These are phyloP conservation scores for Candida palmyrensis DNA, from an alignment of 805 yeast species.

Conservation along the genomic window DNA sequence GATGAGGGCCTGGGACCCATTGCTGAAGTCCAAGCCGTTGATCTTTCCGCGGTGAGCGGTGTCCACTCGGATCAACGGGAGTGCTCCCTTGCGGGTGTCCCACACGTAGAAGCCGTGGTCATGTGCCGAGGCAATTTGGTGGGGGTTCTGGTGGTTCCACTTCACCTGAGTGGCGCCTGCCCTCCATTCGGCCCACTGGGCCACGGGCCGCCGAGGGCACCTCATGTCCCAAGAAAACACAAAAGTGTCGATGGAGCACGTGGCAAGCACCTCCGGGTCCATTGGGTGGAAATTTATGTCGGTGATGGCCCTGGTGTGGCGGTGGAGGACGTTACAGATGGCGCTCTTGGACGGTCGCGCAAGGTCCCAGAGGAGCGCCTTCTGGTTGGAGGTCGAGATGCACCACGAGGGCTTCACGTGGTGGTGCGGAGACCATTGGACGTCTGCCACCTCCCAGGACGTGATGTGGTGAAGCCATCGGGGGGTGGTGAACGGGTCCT, in stretches of 20 bases:
- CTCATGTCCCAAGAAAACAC: conserved; percentile 90
- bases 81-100: conserved; percentile 82
- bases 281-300: conserved; percentile 90
- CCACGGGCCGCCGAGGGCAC: conserved; percentile 66
- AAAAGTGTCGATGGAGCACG: conserved; percentile 89
- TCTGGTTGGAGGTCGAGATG: conserved; percentile 90
- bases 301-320: conserved; percentile 89
- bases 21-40: conserved; percentile 82
- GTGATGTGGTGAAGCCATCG: conserved; percentile 89
- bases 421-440: conserved; percentile 94
- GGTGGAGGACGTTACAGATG: conserved; percentile 81
- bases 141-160: conserved; percentile 77
- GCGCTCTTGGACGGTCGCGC: conserved; percentile 67
- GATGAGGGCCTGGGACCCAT: conserved; percentile 55
- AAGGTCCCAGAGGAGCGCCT: conserved; percentile 92
- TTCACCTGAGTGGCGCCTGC: conserved; percentile 95
- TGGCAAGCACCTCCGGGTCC: conserved; percentile 82
- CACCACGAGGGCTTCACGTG: conserved; percentile 82
- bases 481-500: conserved; percentile 94
- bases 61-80: conserved; percentile 58
- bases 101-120: conserved; percentile 76
- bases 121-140: conserved; percentile 81
- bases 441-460: conserved; percentile 98
- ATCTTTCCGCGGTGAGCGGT: conserved; percentile 81
- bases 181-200: conserved; percentile 87